Base-by-base conservation (phyloP, 257 asterid species). In the Galeopsis tetrahit region DNA sequence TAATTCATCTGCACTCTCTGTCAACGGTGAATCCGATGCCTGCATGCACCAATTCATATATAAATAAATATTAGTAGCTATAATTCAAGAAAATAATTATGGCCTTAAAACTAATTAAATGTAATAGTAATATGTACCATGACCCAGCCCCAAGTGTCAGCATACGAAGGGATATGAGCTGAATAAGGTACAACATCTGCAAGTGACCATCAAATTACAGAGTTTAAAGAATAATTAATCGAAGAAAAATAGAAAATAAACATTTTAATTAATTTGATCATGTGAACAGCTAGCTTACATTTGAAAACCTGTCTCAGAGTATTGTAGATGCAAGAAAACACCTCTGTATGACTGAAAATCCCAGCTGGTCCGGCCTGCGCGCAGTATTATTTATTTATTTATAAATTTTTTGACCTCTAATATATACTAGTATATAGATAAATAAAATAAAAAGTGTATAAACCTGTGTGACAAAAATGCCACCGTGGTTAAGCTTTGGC, bases 331-430 rank as follows among this genome's bases (percentile, higher is more conserved):
- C 96, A 90, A 63, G 98, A 89, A 67, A 93, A 93, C 3, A 93
- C 98, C 78, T 93, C 97, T 42, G 95, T 89, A 15, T 90, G 96
- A 78, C 96, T 90, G 85, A 93, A 93, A 70, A 93, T 83, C 17
- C 97, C 98, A 10, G 98, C 98, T 40, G 98, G 98, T 34, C 98
- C 98, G 10, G 97, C 97, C 98, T 92, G 83, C n/a, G n/a, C n/a
- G n/a, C 39, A 21, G 28, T 35, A 44, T 28, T 46, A 69, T 7
- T 0, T 39, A 62, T 57, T 39, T 10, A 62, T 6, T 1, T 38
- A 21, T 21, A 21, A 21, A 0, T 2, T 5, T n/a, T 32, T 8
- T 9, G 38, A 32, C 15, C 14, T 8, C 5, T 32, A 33, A 67
- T 10, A 46, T 2, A 34, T 64, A 7, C 17, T 0, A 2, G 7